phyloP scores from a whole-genome alignment of 2,329 filamentous ascomycete species.

The Aspergillus pseudotamarii region DNA sequence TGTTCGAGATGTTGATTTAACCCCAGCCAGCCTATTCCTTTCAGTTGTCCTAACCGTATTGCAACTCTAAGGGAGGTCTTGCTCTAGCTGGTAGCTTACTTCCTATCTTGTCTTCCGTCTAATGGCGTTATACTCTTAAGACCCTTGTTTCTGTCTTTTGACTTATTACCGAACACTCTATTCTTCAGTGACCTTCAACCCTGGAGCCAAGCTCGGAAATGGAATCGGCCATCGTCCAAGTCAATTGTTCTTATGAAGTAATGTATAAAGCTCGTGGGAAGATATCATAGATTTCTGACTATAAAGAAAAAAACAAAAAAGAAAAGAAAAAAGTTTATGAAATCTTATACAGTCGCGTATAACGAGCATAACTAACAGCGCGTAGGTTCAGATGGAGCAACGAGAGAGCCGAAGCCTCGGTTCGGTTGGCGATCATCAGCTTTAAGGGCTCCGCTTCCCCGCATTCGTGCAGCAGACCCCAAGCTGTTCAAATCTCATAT shows the following conservation, averaged over 20 bases:
- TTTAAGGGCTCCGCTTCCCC: constrained; percentile 13
- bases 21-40: neutral
- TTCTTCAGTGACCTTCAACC: neutral
- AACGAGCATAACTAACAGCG: neutral
- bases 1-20: neutral
- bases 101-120: neutral
- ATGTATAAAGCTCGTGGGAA: neutral
- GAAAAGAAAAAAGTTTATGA: neutral
- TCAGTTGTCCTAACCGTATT: constrained; percentile 2
- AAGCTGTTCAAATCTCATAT: neutral
- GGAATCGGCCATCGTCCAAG: neutral
- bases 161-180: neutral
- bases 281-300: neutral
- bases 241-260: neutral
- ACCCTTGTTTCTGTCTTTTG: neutral
- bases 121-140: neutral
- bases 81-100: neutral
- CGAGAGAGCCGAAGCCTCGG: neutral
- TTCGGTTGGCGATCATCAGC: neutral
- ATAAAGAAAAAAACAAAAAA: neutral
- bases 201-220: neutral
- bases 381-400: neutral
- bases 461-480: constrained; percentile 1
- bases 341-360: neutral
- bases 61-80: neutral